Conservation (phyloP, 148 eudicot genomes). For the Rhododendron ferrugineum region DNA sequence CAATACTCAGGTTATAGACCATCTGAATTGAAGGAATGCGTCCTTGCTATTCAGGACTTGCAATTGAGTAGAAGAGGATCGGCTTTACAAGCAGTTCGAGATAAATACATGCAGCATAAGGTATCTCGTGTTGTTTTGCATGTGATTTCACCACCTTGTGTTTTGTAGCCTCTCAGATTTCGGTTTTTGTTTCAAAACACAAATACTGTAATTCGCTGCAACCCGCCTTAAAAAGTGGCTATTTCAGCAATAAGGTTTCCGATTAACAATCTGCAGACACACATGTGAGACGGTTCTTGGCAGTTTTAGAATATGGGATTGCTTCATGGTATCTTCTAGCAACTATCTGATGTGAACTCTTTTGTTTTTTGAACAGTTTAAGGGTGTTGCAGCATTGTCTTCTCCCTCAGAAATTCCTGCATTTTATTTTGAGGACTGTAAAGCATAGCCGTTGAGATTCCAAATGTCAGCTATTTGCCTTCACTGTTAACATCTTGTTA, state of each 20-base stretch:
- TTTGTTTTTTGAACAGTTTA: conserved; percentile 27
- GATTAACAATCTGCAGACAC: background rate
- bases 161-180: background rate
- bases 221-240: background rate
- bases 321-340: too few species aligned
- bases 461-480: background rate
- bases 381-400: conserved; percentile 30
- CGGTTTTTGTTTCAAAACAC: background rate
- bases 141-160: background rate
- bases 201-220: background rate
- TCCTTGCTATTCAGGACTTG: conserved; percentile 35
- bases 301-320: background rate
- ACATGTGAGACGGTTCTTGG: background rate
- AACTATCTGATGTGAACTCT: background rate
- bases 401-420: conserved; percentile 30
- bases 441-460: conserved; percentile 2
- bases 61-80: conserved; percentile 22
- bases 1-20: conserved; percentile 34
- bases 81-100: conserved; percentile 30
- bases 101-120: conserved; percentile 40
- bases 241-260: background rate
- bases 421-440: conserved; percentile 18
- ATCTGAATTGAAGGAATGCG: conserved; percentile 40
- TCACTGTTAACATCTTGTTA: background rate
- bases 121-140: conserved; percentile 21